Percentiles rank a stretch among this genome's conserved stretches.
Evolutionary conservation across 768 basidiomycete genomes (phyloP).

Genomic region (Russula foetens): DNA sequence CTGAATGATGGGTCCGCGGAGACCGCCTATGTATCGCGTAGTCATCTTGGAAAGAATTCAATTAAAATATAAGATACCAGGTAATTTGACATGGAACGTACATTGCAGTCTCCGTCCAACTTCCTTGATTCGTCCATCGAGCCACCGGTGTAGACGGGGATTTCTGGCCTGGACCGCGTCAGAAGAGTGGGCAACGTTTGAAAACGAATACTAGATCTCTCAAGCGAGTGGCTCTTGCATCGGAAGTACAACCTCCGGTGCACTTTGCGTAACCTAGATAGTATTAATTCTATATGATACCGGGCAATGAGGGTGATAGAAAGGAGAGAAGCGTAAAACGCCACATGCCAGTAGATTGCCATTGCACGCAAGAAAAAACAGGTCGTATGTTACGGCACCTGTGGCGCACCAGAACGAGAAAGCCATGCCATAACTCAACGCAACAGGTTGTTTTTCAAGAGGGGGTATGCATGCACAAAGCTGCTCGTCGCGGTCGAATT

Average conservation of each 20-base stretch:
- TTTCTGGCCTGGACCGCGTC: background rate
- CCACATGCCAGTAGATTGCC: background rate
- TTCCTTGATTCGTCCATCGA: background rate
- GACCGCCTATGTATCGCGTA: background rate
- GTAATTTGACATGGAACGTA: no score
- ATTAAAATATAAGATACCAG: no score
- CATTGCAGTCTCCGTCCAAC: no score
- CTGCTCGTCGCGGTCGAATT: no score
- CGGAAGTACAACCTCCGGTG: background rate
- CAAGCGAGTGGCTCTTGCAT: background rate
- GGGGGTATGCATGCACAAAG: no score
- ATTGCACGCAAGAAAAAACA: background rate
- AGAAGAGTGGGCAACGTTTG: background rate
- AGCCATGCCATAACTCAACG: background rate
- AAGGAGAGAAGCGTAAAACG: background rate
- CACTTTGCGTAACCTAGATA: background rate
- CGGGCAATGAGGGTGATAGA: background rate
- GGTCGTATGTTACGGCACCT: background rate
- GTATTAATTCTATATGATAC: no score
- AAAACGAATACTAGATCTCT: no score
- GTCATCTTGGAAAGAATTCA: no score
- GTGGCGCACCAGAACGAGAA: no score
- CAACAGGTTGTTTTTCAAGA: no score
- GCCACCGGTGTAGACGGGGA: background rate
- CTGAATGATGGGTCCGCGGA: background rate